Base-by-base conservation (phyloP, 2,329 filamentous ascomycete genomes). In the Apiospora marii region DNA sequence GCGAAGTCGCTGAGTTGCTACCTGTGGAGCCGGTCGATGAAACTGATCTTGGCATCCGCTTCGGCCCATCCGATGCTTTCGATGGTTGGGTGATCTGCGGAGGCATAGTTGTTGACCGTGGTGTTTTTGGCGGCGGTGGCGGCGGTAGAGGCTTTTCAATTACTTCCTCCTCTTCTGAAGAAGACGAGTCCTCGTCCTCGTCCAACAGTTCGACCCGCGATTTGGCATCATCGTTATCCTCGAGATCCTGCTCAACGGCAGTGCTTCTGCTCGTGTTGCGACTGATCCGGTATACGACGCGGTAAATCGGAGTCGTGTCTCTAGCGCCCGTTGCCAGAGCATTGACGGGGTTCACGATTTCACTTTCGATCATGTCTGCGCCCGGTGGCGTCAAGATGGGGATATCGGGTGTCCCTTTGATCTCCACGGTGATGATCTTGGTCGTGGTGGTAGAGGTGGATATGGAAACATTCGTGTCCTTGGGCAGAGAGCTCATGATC, bases 351-450 rank as follows among this genome's bases (percentile, higher is more conserved):
- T 74, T 71, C 46, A 72, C 77, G 58, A 79, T 74, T 70, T 87
- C 78, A 81, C 81, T 84, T 73, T 88, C 85, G 74, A 92, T 81
- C 12, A 92, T 83, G 76, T 91, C 89, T 13, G 91, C 85, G 0
- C 90, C 89, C 0, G 89, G 87, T 0, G 90, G 87, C 1, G 89
- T 87, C 1, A 87, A 83, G 1, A 92, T 81, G 1, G 86, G 83
- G 3, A 88, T 83, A 6, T 86, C 83, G 27, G 85, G 82, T 5
- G 86, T 83, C 0, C 89, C 89, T 19, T 86, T 86, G 49, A 92
- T 86, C 70, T 92, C 89, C 3, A 92, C 89, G 0, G 90, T 91
- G 76, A 92, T 90, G 19, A 85, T 92, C 74, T 91, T 91, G 10
- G 87, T 89, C 1, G 88, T 91, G 0, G 86, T 86, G 0, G 89